phyloP scores from a whole-genome alignment of 371 early-diverging fungal genomes.

The Rhizomucor pusillus region DNA sequence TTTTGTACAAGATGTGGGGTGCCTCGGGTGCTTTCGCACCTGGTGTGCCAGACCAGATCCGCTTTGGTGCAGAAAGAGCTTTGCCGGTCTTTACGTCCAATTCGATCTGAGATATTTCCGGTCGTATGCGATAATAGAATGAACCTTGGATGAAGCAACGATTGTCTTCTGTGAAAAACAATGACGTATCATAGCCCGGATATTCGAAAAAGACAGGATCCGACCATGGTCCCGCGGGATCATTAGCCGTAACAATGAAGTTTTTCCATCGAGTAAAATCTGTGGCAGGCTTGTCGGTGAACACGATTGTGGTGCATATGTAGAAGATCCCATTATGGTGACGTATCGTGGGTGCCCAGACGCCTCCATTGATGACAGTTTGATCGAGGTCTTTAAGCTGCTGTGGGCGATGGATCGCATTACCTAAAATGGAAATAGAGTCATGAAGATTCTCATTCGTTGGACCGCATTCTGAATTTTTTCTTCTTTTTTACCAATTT shows the following conservation, averaged over 20 bases:
- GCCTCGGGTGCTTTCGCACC: slow-evolving; percentile 19
- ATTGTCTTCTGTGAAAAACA: slow-evolving; percentile 9
- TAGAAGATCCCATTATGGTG: slow-evolving; percentile 21
- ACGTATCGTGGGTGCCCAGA: slow-evolving; percentile 28
- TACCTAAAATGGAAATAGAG: slow-evolving; percentile 9
- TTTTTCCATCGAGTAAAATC: slow-evolving; percentile 12
- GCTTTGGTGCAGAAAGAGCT: slow-evolving; percentile 1
- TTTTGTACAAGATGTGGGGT: slow-evolving; percentile 19
- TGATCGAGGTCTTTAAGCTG: slow-evolving; percentile 9
- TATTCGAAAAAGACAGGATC: slow-evolving; percentile 21
- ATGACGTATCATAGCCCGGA: slow-evolving; percentile 17
- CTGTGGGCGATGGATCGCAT: slow-evolving; percentile 15
- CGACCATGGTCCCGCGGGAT: slow-evolving; percentile 19
- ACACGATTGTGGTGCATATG: slow-evolving; percentile 12
- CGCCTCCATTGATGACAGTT: slow-evolving; percentile 16
- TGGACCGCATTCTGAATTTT: background rate
- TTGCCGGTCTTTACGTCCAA: slow-evolving; percentile 15
- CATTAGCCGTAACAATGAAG: slow-evolving; percentile 11
- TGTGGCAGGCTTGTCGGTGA: background rate
- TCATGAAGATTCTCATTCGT: background rate
- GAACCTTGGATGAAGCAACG: slow-evolving; percentile 17
- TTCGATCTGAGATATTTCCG: slow-evolving; percentile 18
- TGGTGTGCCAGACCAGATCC: slow-evolving; percentile 18
- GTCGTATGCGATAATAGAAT: slow-evolving; percentile 9
- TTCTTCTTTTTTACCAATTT: slow-evolving; percentile 15